phyloP scores from a whole-genome alignment of 495 filamentous ascomycete genomes.

The Rhizodiscina lignyota region DNA sequence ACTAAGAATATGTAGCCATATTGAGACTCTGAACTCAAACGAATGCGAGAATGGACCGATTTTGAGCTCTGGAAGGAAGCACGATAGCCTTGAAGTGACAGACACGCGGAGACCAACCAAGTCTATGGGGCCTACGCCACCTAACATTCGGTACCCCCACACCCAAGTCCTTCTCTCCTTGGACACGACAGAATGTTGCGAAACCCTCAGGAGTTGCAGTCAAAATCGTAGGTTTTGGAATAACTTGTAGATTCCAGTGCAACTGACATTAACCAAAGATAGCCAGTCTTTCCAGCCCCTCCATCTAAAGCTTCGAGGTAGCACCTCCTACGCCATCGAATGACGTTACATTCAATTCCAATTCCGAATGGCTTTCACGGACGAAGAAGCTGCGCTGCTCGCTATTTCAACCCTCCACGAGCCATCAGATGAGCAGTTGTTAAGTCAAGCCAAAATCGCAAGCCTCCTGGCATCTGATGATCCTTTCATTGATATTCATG shows the following conservation, averaged over 20 bases:
- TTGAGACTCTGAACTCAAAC: too few relatives aligned
- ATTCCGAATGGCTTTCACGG: constrained; percentile 16
- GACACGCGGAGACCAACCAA: too few relatives aligned
- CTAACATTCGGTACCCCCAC: too few relatives aligned
- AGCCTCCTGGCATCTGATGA: constrained; percentile 10
- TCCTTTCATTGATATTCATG: constrained; percentile 20
- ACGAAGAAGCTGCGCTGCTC: constrained; percentile 19
- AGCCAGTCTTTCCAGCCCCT: too few relatives aligned
- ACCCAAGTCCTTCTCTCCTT: too few relatives aligned
- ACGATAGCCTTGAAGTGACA: too few relatives aligned
- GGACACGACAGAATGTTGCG: background rate
- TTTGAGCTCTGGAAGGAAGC: too few relatives aligned
- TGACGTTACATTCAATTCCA: background rate
- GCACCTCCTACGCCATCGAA: background rate
- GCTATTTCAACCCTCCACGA: constrained; percentile 15
- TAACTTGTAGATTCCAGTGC: background rate
- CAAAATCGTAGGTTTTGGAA: background rate
- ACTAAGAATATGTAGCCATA: too few relatives aligned
- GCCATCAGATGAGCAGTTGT: constrained; percentile 12
- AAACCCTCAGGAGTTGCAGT: background rate
- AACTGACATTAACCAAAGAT: background rate
- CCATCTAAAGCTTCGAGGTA: background rate
- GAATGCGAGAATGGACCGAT: too few relatives aligned
- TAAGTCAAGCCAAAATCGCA: constrained; percentile 10
- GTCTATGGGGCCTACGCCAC: too few relatives aligned